These are phyloP conservation scores for Chaetomium sp. DNA, from an alignment of 2,329 filamentous ascomycete genomes.

Conservation along the genomic window DNA sequence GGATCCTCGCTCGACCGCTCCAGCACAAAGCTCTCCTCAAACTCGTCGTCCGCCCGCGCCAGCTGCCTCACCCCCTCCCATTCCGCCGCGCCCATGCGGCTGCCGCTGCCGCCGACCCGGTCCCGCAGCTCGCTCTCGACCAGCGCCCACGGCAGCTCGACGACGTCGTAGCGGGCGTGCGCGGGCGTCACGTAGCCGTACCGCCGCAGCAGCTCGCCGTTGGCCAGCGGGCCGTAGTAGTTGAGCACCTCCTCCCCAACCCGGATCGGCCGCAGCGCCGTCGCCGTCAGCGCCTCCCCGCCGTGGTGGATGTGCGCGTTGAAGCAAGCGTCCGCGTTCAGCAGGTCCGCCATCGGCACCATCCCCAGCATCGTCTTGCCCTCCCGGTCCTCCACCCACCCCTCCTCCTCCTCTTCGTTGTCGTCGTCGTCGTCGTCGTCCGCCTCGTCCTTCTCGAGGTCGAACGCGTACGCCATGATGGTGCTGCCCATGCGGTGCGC, in stretches of 20 bases:
- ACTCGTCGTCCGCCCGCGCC: constrained; percentile 58
- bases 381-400: constrained; percentile 66
- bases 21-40: constrained; percentile 76
- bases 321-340: constrained; percentile 87
- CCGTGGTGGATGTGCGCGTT: constrained; percentile 68
- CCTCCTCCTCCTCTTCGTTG: constrained; percentile 60
- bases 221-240: constrained; percentile 83
- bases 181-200: constrained; percentile 86
- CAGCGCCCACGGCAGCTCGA: constrained; percentile 69
- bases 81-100: constrained; percentile 34
- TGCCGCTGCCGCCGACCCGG: constrained; percentile 15
- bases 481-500: constrained; percentile 83
- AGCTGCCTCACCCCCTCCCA: constrained; percentile 47
- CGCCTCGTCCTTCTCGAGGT: constrained; percentile 61
- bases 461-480: constrained; percentile 93
- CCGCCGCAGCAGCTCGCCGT: constrained; percentile 77
- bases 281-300: constrained; percentile 66
- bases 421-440: constrained; percentile 48
- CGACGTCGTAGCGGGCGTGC: constrained; percentile 78
- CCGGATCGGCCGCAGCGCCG: constrained; percentile 66
- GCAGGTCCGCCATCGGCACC: constrained; percentile 86
- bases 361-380: constrained; percentile 70
- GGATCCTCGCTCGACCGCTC: constrained; percentile 58
- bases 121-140: constrained; percentile 32
- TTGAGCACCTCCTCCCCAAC: constrained; percentile 80